Evolutionary conservation across 2,329 filamentous ascomycete species (phyloP), one percentile per base, ranked within the genome.

Genomic region (Colletotrichum brevisporum): DNA sequence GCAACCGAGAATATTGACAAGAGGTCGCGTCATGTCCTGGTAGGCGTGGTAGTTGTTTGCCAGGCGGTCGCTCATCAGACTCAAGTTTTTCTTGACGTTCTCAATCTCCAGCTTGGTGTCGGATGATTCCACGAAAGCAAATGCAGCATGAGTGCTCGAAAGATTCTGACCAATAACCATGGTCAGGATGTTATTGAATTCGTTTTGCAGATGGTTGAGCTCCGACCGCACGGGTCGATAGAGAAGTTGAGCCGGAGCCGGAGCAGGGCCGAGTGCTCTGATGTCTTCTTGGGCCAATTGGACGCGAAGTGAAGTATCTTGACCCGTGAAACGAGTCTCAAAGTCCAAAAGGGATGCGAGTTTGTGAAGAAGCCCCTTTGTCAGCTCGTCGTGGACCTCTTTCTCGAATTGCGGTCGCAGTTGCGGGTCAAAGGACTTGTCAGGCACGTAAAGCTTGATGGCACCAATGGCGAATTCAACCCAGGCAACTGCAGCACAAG

Each of bases 351-450:
- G 81, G 0, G 89, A 88, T 5, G 84, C 74, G 1, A 94, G 84
- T 67, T 89, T 90, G 6, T 81, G 76, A 13, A 83, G 78, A 2
- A 97, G 80, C 10, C 85, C 82, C 3, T 77, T 72, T 54, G 88
- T 86, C 47, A 92, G 84, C 65, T 90, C 83, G 51, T 84, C 77
- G 62, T 86, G 84, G 61, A 86, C 88, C 51, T 86, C 83, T 21
- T 89, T 87, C 73, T 94, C 91, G 18, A 97, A 87, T 59, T 88
- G 83, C 5, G 89, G 88, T 59, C 87, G 84, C 67, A 91, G 83
- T 68, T 91, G 88, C 1, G 96, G 96, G 78, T 99, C 96, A 75
- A 95, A 96, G 4, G 92, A 88, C 73, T 91, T 91, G 78, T 97
- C 92, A 0, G 97, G 95, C 2, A 98, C 90, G 76, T 95, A 98